Evolutionary conservation across 2,329 filamentous ascomycete species (phyloP), one percentile per base, ranked within the genome.

Genomic region (Hymenoscyphus fructigenus): DNA sequence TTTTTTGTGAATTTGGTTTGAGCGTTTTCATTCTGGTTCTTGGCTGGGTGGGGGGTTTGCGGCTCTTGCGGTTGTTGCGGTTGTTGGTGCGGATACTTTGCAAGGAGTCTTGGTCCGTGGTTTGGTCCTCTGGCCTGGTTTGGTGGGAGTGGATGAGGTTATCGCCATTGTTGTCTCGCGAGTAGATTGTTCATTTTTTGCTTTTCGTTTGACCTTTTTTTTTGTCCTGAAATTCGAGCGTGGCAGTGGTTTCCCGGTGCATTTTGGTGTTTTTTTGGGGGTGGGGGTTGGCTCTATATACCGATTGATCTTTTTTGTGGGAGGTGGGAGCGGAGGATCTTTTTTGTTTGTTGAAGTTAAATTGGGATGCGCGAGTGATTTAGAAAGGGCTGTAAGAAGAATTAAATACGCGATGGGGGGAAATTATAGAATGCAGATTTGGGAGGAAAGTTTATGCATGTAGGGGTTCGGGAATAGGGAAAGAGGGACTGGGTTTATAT

Each of bases 71-170:
- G n/a, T n/a, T n/a, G n/a, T n/a, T n/a, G n/a, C n/a, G n/a, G n/a
- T n/a, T n/a, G n/a, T n/a, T n/a, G n/a, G 59, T 58, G 57, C 23
- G 41, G 34, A 34, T 32, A 36, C 28, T 55, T 20, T n/a, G 29
- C 56, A 20, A 60, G 65, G 63, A 64, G 61, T 67, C 58, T 61
- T 63, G 61, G 63, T 32, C 3, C n/a, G n/a, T n/a, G 53, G 28
- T 53, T 59, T 57, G 55, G n/a, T 23, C 36, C 44, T 32, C 41
- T 14, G 34, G 7, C 38, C 34, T 55, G 36, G 47, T 38, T 68
- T 70, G 67, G 69, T 67, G 68, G 68, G 70, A 68, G 68, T 63
- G 70, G 69, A 68, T 68, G 68, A 68, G 44, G 26, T 20, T 32
- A 10, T 17, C 20, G n/a, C 41, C 3, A 1, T n/a, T 47, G 17